Evolutionary conservation across 495 filamentous ascomycete genomes (phyloP).

Genomic region (Neurospora sp.): DNA sequence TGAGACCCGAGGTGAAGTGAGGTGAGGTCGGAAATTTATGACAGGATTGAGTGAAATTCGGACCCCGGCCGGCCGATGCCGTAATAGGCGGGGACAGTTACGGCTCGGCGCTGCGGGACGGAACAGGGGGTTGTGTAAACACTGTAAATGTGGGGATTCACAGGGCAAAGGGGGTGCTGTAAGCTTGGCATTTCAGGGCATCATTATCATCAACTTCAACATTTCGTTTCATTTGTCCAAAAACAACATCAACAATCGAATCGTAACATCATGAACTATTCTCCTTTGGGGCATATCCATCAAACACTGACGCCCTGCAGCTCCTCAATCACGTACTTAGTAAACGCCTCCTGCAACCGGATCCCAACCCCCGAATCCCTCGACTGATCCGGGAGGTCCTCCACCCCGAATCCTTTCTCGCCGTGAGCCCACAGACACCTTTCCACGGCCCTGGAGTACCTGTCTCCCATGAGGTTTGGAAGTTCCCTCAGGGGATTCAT

Average conservation of each 20-base stretch:
- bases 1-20: background rate
- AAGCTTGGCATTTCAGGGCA: background rate
- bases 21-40: background rate
- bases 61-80: background rate
- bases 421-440: conserved; percentile 24
- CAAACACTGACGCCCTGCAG: conserved; percentile 9
- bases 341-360: conserved; percentile 20
- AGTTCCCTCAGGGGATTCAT: conserved; percentile 19
- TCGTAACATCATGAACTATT: background rate
- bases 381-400: conserved; percentile 14
- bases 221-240: background rate
- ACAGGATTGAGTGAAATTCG: background rate
- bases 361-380: conserved; percentile 15
- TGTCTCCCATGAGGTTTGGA: conserved; percentile 13
- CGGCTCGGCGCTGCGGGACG: background rate
- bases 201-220: background rate
- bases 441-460: conserved; percentile 16
- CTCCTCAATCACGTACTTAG: conserved; percentile 19
- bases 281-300: background rate
- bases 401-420: conserved; percentile 19
- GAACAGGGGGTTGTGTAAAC: background rate
- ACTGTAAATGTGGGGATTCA: background rate
- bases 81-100: background rate
- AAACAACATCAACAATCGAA: background rate
- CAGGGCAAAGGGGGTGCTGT: background rate